Base-by-base conservation (phyloP, 805 yeast genomes). In the Kluyveromyces siamensis region DNA sequence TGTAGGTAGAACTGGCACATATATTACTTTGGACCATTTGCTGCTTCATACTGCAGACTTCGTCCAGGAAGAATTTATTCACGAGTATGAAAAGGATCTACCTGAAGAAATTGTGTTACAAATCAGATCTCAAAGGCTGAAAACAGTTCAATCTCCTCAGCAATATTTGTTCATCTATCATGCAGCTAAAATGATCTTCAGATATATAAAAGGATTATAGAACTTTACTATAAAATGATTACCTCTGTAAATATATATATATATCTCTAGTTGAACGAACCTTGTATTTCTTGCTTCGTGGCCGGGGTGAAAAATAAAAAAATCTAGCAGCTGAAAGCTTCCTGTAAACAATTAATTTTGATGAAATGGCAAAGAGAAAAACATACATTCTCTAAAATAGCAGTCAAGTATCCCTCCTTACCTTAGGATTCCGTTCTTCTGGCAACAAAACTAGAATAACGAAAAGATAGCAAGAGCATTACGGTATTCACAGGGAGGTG, bases 1-100 rank as follows among this genome's bases (percentile, higher is more conserved):
- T 1, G 91, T 95, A 51, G 99, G 99, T 2, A 72, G 99, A 53
- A 87, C 98, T 0, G 99, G 99, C 2, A 88, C 96, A 1, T 86
- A 83, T 59, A 79, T 87, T 50, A 80, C 90, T 10, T 42, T 66
- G 25, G 69, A 65, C 39, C 68, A 66, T 45, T 27, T 66, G 27
- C 50, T 63, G 27, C 66, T 59, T 47, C 58, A 63, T 27, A 62
- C 65, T 1, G 44, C 37, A 14, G 69, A 60, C 43, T 62, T 60
- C 36, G 41, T 43, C 13, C 19, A 14, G 38, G 38, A 36, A 7
- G 45, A 39, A 16, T 50, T 52, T 6, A 33, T 46, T 17, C 47
- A 44, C 13, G 49, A 50, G 25, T 65, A 62, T 46, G 48, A 49
- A 27, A 61, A 57, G 25, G 70, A 66, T 48, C 50, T 66, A 11